Conservation (phyloP, 2,329 filamentous ascomycete genomes). For the Cercospora berteroae region DNA sequence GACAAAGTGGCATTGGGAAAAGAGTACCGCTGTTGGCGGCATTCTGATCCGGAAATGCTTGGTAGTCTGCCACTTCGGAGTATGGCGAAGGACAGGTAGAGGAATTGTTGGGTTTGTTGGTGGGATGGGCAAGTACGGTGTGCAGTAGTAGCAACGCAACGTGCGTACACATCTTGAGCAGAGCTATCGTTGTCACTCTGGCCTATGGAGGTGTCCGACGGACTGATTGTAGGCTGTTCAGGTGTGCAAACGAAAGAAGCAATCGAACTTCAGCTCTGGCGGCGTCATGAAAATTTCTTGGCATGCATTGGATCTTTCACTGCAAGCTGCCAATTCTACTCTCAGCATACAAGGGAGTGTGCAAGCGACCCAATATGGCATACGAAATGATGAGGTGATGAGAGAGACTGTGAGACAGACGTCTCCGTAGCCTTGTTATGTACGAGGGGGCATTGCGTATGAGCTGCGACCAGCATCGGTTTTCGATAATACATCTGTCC, state of each 20-base stretch:
- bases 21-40: background rate
- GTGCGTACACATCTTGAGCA: background rate
- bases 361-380: background rate
- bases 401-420: background rate
- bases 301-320: background rate
- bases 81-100: background rate
- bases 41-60: background rate
- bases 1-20: constrained; percentile 64
- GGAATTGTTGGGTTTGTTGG: background rate
- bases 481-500: background rate
- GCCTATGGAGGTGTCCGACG: background rate
- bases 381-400: background rate
- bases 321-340: background rate
- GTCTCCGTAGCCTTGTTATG: background rate
- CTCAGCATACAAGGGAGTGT: background rate
- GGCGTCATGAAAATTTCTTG: background rate
- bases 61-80: background rate
- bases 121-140: background rate
- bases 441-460: background rate
- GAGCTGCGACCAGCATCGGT: background rate
- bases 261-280: background rate
- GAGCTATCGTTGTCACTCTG: background rate
- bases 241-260: background rate
- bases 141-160: background rate
- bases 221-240: background rate